These are phyloP conservation scores for Herpotrichia juniperi DNA, from an alignment of 2,329 filamentous ascomycete species.

Conservation along the genomic window DNA sequence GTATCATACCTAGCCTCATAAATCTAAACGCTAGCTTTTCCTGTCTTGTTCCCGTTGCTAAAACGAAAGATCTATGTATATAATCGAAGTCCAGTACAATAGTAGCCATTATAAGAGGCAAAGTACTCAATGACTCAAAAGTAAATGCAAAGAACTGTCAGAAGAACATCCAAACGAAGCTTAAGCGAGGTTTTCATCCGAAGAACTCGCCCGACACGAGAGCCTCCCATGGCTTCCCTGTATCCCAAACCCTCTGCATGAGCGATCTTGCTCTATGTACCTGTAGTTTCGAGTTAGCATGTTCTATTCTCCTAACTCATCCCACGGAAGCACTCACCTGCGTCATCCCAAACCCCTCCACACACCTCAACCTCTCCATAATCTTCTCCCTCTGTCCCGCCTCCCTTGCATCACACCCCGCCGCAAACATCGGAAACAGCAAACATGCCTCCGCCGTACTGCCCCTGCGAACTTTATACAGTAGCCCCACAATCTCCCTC, in stretches of 20 bases:
- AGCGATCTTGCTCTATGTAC: conserved; percentile 65
- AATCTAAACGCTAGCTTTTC: too few species aligned
- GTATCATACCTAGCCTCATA: too few species aligned
- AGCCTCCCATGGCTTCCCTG: conserved; percentile 71
- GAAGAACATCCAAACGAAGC: too few species aligned
- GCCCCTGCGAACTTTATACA: conserved; percentile 67
- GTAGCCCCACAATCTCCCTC: conserved; percentile 65
- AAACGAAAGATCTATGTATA: too few species aligned
- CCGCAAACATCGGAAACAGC: conserved; percentile 82
- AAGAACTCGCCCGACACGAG: conserved; percentile 72
- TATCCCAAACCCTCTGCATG: conserved; percentile 73
- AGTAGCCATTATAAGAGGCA: too few species aligned
- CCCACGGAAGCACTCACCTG: conserved; percentile 60
- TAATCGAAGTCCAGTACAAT: too few species aligned
- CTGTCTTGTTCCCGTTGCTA: too few species aligned
- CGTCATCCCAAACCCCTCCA: conserved; percentile 77
- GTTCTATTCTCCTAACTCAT: background rate
- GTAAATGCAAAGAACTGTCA: too few species aligned
- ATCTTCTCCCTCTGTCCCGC: conserved; percentile 64
- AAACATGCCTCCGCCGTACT: conserved; percentile 76
- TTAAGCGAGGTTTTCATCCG: conserved; percentile 46
- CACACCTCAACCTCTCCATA: conserved; percentile 67
- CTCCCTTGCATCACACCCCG: conserved; percentile 74
- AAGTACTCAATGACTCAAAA: too few species aligned
- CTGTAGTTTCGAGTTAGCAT: conserved; percentile 38